phyloP scores from a whole-genome alignment of 495 filamentous ascomycete genomes.

The Rhypophila decipiens region DNA sequence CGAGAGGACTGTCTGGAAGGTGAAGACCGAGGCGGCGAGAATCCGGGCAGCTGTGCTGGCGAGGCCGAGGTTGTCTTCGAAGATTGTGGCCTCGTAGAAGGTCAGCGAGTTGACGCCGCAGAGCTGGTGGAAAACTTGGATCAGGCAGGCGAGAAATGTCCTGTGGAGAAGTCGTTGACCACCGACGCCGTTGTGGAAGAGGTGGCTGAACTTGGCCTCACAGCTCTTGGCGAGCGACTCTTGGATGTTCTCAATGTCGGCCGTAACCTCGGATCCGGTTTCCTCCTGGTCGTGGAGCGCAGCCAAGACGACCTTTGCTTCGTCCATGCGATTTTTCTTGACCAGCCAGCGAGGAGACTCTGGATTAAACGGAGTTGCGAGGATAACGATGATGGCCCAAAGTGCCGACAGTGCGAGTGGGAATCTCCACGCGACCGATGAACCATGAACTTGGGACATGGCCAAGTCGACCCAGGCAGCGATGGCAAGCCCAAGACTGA shows the following conservation, averaged over 20 bases:
- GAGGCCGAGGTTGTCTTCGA: constrained; percentile 19
- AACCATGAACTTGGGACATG: constrained; percentile 48
- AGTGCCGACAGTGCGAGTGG: constrained; percentile 65
- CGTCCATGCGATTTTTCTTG: constrained; percentile 28
- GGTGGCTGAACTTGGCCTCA: not conserved
- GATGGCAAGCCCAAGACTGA: constrained; percentile 57
- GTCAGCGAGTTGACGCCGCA: constrained; percentile 18
- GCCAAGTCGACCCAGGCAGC: constrained; percentile 54
- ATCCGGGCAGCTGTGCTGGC: constrained; percentile 11
- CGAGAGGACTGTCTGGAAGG: constrained; percentile 20
- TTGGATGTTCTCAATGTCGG: constrained; percentile 1
- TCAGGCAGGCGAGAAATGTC: constrained; percentile 16
- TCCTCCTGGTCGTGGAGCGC: constrained; percentile 7
- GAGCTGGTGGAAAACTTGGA: constrained; percentile 23
- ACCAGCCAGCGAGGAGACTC: constrained; percentile 64
- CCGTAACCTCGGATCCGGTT: not conserved
- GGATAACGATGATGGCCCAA: constrained; percentile 55
- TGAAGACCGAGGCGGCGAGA: constrained; percentile 17
- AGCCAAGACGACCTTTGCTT: constrained; percentile 30
- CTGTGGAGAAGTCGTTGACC: constrained; percentile 17
- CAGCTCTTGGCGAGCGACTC: not conserved
- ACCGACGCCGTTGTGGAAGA: not conserved
- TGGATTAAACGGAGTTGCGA: constrained; percentile 60
- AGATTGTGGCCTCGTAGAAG: constrained; percentile 24
- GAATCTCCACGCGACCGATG: constrained; percentile 44